A percentile compares a stretch with the other conserved stretches of the same genome.
Conservation (phyloP, 2,329 filamentous ascomycete genomes). For the Trichoderma polysporum region DNA sequence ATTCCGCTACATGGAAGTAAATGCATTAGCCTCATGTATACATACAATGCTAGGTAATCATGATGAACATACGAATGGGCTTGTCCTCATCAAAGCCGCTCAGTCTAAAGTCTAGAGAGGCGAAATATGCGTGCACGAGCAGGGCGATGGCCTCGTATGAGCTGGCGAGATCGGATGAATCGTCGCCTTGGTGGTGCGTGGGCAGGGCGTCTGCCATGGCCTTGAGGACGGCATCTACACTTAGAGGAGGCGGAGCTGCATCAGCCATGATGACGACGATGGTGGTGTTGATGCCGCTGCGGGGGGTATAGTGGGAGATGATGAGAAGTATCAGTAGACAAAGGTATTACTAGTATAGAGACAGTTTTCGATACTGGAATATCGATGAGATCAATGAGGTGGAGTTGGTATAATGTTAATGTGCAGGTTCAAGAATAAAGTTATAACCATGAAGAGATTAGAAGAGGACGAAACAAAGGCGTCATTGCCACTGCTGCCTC, state of each 20-base stretch:
- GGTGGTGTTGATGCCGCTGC: no score
- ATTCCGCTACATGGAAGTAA: slow-evolving; percentile 38
- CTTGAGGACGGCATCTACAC: slow-evolving; percentile 45
- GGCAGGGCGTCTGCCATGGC: slow-evolving; percentile 61
- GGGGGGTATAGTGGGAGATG: no score
- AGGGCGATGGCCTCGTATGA: slow-evolving; percentile 82
- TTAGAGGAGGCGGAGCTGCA: slow-evolving; percentile 23
- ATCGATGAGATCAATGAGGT: background rate
- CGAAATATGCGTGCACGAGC: slow-evolving; percentile 80
- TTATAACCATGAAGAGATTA: background rate
- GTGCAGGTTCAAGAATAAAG: no score
- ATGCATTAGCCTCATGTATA: slow-evolving; percentile 13
- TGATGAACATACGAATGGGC: slow-evolving; percentile 58
- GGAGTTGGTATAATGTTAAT: background rate
- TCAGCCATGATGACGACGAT: background rate
- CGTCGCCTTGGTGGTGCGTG: slow-evolving; percentile 51
- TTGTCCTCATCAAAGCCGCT: slow-evolving; percentile 83
- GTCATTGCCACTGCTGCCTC: slow-evolving; percentile 17
- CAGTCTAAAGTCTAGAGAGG: slow-evolving; percentile 75
- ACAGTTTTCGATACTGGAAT: background rate
- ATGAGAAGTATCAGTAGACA: no score
- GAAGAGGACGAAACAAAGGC: background rate
- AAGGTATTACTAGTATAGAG: no score
- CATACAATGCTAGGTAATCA: background rate
- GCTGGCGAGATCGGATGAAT: slow-evolving; percentile 63